phyloP scores from a whole-genome alignment of 139 green algal species.

The Chlorella sp. region DNA sequence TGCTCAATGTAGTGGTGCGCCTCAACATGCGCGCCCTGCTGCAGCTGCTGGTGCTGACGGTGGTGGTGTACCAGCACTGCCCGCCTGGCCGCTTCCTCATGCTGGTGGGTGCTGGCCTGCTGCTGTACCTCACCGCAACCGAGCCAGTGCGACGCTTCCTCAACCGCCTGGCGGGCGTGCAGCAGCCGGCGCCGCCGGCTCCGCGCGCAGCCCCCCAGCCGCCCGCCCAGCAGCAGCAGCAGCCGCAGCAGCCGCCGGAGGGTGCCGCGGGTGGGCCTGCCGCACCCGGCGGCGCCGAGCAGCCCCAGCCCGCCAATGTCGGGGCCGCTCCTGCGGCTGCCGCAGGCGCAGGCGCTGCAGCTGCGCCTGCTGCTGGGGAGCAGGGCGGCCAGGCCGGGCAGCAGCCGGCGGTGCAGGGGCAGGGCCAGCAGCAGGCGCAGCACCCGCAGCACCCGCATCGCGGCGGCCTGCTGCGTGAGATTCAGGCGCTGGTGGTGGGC shows the following conservation, averaged over 20 bases:
- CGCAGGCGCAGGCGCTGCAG: conserved; percentile 13
- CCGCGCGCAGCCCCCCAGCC: too few species aligned
- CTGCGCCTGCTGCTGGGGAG: conserved; percentile 24
- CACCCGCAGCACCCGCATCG: neutral
- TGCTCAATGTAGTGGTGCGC: conserved; percentile 62
- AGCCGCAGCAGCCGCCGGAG: neutral
- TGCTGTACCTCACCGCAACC: conserved; percentile 76
- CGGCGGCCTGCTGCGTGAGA: conserved; percentile 67
- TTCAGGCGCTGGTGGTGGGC: conserved; percentile 76
- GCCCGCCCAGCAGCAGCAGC: too few species aligned
- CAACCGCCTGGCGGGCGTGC: too few species aligned
- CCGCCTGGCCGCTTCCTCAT: conserved; percentile 69
- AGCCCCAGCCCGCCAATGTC: neutral
- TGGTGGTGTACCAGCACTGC: conserved; percentile 84
- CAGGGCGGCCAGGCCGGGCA: neutral
- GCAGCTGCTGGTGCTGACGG: conserved; percentile 69
- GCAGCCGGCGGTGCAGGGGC: neutral
- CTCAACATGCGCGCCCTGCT: conserved; percentile 74
- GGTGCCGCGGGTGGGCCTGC: neutral
- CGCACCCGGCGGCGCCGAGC: conserved; percentile 1
- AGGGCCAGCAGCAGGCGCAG: conserved; percentile 15
- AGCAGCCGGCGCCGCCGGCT: too few species aligned
- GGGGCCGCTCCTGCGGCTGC: neutral
- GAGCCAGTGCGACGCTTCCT: too few species aligned
- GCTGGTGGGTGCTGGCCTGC: conserved; percentile 55